Evolutionary conservation across 495 filamentous ascomycete genomes (phyloP).

Genomic region (Xylaria acuta): DNA sequence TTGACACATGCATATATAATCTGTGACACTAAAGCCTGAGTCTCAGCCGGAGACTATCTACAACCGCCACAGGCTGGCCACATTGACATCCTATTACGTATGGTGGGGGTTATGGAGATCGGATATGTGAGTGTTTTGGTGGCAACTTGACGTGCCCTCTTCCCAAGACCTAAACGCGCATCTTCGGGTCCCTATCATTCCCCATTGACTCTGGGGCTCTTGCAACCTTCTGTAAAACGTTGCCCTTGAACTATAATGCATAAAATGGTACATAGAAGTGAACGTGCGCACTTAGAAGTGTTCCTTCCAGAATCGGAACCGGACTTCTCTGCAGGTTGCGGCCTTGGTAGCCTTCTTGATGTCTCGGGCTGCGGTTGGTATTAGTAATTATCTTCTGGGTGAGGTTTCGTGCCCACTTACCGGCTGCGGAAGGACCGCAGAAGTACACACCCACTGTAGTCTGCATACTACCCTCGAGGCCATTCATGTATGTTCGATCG

Average conservation of each 20-base stretch:
- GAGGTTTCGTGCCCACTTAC: constrained; percentile 41
- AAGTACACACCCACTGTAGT: constrained; percentile 98
- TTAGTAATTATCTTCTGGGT: constrained; percentile 35
- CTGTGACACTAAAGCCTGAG: constrained; percentile 19
- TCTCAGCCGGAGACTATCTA: constrained; percentile 20
- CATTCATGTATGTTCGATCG: constrained; percentile 82
- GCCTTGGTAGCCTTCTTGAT: constrained; percentile 80
- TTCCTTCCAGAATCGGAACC: constrained; percentile 99
- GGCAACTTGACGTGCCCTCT: neutral
- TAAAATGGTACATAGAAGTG: constrained; percentile 24
- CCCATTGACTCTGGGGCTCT: neutral
- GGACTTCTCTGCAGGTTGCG: constrained; percentile 75
- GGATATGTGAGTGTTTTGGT: neutral
- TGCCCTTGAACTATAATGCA: constrained; percentile 10
- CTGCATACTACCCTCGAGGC: constrained; percentile 71
- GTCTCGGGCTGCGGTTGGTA: constrained; percentile 68
- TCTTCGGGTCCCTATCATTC: constrained; percentile 1
- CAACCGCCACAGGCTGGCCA: constrained; percentile 16
- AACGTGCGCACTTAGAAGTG: constrained; percentile 60
- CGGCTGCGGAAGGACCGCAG: constrained; percentile 70
- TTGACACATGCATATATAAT: constrained; percentile 8
- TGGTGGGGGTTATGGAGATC: neutral
- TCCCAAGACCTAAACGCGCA: neutral
- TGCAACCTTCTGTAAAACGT: neutral
- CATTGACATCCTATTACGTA: neutral